A percentile compares a stretch with the other conserved stretches of the same genome.
Evolutionary conservation across 305 asterid genomes (phyloP).

Genomic region (Ilex paraguariensis): DNA sequence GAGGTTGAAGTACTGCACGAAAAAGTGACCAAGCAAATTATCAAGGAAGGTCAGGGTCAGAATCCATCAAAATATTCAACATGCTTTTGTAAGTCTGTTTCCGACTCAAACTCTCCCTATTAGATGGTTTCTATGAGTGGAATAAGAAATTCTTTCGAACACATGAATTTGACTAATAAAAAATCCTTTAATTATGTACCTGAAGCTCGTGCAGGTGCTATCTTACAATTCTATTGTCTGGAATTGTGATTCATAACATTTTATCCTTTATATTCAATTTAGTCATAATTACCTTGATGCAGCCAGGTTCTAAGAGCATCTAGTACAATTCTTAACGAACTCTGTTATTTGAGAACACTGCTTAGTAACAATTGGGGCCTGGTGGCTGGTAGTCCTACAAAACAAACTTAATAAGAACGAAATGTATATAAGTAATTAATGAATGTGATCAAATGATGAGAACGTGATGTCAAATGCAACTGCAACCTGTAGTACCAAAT

Average conservation of each 20-base stretch:
- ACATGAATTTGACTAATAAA: neutral
- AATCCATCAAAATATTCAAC: slow-evolving; percentile 95
- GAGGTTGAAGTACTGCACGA: slow-evolving; percentile 73
- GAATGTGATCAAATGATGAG: too few relatives aligned
- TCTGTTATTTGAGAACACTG: too few relatives aligned
- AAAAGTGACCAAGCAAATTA: slow-evolving; percentile 79
- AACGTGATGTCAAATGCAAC: too few relatives aligned
- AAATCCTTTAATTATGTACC: neutral
- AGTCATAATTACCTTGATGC: too few relatives aligned
- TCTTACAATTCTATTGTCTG: neutral
- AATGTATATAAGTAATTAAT: too few relatives aligned
- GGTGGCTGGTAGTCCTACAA: too few relatives aligned
- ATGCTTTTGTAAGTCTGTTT: slow-evolving; percentile 71
- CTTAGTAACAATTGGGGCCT: too few relatives aligned
- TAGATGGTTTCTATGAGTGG: slow-evolving; percentile 1
- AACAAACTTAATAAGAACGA: too few relatives aligned
- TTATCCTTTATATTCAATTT: too few relatives aligned
- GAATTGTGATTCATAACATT: neutral
- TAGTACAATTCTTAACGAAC: too few relatives aligned
- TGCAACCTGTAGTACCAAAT: too few relatives aligned
- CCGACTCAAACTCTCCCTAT: slow-evolving; percentile 7
- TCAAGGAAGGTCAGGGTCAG: slow-evolving; percentile 90
- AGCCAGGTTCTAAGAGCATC: too few relatives aligned
- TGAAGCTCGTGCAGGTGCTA: neutral
- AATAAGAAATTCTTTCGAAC: neutral